phyloP scores from a whole-genome alignment of 2,329 filamentous ascomycete species.

The Aspergillus persii region DNA sequence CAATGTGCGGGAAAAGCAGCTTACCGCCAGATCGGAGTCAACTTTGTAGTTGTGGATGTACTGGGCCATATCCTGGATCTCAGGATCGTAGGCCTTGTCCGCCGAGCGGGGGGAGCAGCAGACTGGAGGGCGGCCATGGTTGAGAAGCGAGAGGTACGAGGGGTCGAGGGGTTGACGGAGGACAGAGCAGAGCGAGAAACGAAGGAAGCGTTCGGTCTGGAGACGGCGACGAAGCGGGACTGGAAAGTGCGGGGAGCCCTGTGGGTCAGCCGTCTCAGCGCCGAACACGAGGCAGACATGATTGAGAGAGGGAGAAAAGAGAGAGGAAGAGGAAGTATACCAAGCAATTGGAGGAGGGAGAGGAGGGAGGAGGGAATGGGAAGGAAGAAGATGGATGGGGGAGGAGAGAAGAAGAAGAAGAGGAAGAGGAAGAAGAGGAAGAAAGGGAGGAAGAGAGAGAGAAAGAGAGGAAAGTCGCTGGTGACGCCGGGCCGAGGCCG shows the following conservation, averaged over 20 bases:
- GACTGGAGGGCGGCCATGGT: slow-evolving; percentile 43
- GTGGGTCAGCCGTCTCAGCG: slow-evolving; percentile 43
- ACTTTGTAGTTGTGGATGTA: slow-evolving; percentile 93
- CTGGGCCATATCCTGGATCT: slow-evolving; percentile 91
- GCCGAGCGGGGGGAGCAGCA: slow-evolving; percentile 35
- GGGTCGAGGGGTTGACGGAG: slow-evolving; percentile 16
- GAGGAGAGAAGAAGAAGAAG: slow-evolving; percentile 2
- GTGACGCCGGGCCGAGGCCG: not conserved
- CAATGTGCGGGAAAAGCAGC: slow-evolving; percentile 30
- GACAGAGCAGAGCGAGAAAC: slow-evolving; percentile 28
- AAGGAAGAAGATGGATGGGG: not conserved
- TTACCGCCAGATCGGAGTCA: slow-evolving; percentile 86
- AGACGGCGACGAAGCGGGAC: slow-evolving; percentile 45
- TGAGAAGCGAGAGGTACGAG: slow-evolving; percentile 38
- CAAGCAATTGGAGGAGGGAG: slow-evolving; percentile 14
- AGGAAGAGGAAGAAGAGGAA: slow-evolving; percentile 5
- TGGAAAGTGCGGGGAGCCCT: slow-evolving; percentile 45
- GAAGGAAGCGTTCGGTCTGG: slow-evolving; percentile 36
- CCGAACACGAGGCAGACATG: slow-evolving; percentile 43
- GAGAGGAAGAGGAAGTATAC: slow-evolving; percentile 10
- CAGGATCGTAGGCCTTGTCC: slow-evolving; percentile 72
- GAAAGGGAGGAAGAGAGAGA: slow-evolving; percentile 6
- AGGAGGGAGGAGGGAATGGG: slow-evolving; percentile 7
- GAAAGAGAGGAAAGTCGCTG: not conserved
- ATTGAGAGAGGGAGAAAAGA: slow-evolving; percentile 11